Conservation (phyloP, 2,329 filamentous ascomycete species). For the Lasiodiplodia gonubiensis region DNA sequence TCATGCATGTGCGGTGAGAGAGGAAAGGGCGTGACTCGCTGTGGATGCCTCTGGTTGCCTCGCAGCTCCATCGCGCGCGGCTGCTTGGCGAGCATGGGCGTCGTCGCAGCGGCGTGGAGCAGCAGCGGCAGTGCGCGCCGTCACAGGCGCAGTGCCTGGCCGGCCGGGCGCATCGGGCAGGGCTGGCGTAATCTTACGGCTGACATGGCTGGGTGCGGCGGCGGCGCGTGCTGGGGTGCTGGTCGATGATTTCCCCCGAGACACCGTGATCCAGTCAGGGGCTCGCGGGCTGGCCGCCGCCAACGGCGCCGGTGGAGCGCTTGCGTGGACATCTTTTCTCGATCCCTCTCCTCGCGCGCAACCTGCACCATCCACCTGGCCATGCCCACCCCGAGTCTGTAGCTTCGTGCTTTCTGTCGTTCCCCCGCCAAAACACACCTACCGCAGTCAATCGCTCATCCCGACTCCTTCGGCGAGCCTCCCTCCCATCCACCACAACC, state of each 20-base stretch:
- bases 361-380: conserved; percentile 23
- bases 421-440: conserved; percentile 21
- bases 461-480: conserved; percentile 2
- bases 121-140: conserved; percentile 1
- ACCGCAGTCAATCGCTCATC: conserved; percentile 28
- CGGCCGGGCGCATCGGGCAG: conserved; percentile 10
- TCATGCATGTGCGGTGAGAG: conserved; percentile 16
- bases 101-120: not conserved
- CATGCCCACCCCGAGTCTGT: conserved; percentile 19
- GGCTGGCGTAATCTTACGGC: conserved; percentile 26
- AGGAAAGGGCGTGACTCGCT: conserved; percentile 8
- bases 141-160: conserved; percentile 3
- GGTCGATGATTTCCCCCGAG: conserved; percentile 20
- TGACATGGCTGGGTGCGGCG: conserved; percentile 26
- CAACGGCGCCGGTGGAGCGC: conserved; percentile 26
- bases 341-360: conserved; percentile 23
- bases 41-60: conserved; percentile 13
- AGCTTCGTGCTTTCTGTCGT: conserved; percentile 26
- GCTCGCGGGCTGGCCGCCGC: conserved; percentile 25
- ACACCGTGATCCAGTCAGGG: conserved; percentile 26
- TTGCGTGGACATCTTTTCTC: conserved; percentile 28
- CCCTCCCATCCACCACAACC: conserved; percentile 21
- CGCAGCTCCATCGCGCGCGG: conserved; percentile 21
- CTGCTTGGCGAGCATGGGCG: conserved; percentile 14
- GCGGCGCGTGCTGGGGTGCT: conserved; percentile 20